phyloP scores from a whole-genome alignment of 345 rosid species.

The Moricandia arvensis region DNA sequence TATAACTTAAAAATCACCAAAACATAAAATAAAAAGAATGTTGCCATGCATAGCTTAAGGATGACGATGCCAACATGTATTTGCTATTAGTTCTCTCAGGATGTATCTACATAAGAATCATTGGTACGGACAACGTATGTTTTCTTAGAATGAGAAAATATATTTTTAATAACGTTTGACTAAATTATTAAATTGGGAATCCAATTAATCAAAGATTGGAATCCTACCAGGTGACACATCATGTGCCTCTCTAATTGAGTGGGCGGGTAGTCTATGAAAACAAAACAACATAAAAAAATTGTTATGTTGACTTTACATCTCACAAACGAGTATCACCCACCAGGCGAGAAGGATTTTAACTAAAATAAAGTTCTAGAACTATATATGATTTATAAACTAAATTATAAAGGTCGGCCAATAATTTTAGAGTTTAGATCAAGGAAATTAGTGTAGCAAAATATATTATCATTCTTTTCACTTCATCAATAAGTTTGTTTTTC shows the following conservation, averaged over 20 bases:
- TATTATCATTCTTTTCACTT: not conserved
- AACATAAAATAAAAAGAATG: constrained; percentile 2
- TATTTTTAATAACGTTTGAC: constrained; percentile 25
- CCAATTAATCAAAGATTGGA: constrained; percentile 12
- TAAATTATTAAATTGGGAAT: constrained; percentile 18
- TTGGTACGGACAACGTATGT: not conserved
- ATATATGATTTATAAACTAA: not conserved
- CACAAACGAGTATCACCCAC: not conserved
- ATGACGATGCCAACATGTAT: constrained; percentile 33
- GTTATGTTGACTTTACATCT: not conserved
- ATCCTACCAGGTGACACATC: constrained; percentile 40
- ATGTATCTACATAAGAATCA: not conserved
- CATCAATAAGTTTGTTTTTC: not conserved
- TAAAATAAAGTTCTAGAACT: not conserved
- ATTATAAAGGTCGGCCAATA: not conserved
- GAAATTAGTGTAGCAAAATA: not conserved
- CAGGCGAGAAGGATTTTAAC: not conserved
- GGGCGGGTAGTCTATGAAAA: constrained; percentile 30
- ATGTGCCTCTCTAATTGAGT: constrained; percentile 31
- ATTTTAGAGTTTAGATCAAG: not conserved
- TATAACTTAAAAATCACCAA: not conserved
- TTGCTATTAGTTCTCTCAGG: not conserved
- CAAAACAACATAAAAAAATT: not conserved
- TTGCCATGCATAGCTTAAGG: constrained; percentile 24
- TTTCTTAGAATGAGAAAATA: not conserved